Conservation (phyloP, 148 eudicot species). For the Limonium bicolor region DNA sequence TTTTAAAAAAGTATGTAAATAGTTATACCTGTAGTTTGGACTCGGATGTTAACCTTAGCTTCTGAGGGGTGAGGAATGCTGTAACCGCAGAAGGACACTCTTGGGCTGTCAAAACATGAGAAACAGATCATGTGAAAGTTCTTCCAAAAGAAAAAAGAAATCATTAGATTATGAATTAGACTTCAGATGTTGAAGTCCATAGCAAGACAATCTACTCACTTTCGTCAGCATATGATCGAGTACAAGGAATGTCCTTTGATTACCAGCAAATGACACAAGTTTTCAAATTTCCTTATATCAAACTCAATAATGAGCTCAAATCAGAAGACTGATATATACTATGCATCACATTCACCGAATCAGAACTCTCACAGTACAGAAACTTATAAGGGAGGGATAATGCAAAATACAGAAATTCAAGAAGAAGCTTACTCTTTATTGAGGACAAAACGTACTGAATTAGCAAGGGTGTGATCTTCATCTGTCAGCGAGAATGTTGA, state of each 20-base stretch:
- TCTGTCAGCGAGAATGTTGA: constrained; percentile 75
- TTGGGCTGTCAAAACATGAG: constrained; percentile 49
- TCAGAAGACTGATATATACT: too few relatives aligned
- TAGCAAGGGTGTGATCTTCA: constrained; percentile 89
- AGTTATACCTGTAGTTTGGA: constrained; percentile 89
- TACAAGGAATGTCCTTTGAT: too few relatives aligned
- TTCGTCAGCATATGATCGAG: too few relatives aligned
- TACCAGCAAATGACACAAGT: too few relatives aligned
- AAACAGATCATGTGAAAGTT: not conserved
- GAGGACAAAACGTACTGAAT: constrained; percentile 60
- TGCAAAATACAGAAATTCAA: not conserved
- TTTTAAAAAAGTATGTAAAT: not conserved
- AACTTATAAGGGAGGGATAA: too few relatives aligned
- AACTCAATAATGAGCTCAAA: too few relatives aligned
- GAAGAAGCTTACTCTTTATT: constrained; percentile 62
- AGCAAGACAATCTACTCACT: too few relatives aligned
- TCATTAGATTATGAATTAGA: not conserved
- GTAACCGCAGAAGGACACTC: constrained; percentile 77
- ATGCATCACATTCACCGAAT: too few relatives aligned
- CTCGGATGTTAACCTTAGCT: constrained; percentile 76
- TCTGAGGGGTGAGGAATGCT: constrained; percentile 97
- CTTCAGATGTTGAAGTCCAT: not conserved
- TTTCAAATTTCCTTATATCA: too few relatives aligned
- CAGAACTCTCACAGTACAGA: too few relatives aligned
- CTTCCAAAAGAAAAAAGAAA: not conserved